Base-by-base conservation (phyloP, 805 yeast species). In the Candida adriatica region DNA sequence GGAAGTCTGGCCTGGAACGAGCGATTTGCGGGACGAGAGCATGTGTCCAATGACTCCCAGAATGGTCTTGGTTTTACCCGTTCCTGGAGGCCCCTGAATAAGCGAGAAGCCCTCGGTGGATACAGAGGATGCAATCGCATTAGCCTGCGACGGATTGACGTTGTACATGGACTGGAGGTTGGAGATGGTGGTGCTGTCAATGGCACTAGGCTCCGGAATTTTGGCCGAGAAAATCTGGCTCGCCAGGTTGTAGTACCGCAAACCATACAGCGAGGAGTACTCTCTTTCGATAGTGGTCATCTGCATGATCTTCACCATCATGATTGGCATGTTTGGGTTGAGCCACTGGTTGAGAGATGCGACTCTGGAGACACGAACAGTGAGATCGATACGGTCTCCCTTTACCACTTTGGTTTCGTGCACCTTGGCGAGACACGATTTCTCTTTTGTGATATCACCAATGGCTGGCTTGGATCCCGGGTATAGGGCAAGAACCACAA, bases 1-100 rank as follows among this genome's bases (percentile, higher is more conserved):
- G 2, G 17, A 27, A 13, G 34, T 43, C 31, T 15, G 53, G 22
- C 24, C 43, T 24, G 6, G 28, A 9, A 70, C 61, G 5, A 55
- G 46, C 3, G 57, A 49, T 8, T 61, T 59, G 2, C 51, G 49
- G 5, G 53, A 53, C 2, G 84, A 69, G 26, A 83, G 55, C 38
- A 77, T 74, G 34, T 86, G 75, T 0, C 96, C 96, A 19, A 90
- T 73, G 30, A 90, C 79, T 16, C 96, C 96, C 27, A 92, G 55
- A 59, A 94, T 92, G 0, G 99, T 92, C 53, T 90, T 94, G 1
- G 99, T 94, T 55, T 92, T 92, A 64, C 99, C 99, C 0, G 97
- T 90, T 57, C 99, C 99, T 0, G 99, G 99, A 0, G 99, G 99
- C 36, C 96, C 99, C 59, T 92, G 98, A 55, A 92, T 88, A 32